Conservation (phyloP, 257 asterid genomes). For the Solanum appendiculatum region DNA sequence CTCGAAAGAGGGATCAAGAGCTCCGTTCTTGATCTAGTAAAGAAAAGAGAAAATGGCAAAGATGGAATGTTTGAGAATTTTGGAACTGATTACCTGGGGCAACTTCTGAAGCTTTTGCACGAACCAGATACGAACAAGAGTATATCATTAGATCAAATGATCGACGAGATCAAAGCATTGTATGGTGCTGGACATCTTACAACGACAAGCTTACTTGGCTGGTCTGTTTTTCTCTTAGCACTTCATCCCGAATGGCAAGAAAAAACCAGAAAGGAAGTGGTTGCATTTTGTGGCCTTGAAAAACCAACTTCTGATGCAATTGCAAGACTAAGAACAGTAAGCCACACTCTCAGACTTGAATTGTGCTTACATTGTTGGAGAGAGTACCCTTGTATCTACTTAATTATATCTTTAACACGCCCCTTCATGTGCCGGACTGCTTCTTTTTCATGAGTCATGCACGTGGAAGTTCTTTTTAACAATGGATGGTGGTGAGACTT, state of each 20-base stretch:
- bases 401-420: neutral
- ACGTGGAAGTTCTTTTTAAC: neutral
- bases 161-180: constrained; percentile 41
- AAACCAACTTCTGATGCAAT: constrained; percentile 42
- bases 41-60: constrained; percentile 20
- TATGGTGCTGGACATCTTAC: constrained; percentile 47
- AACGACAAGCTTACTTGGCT: constrained; percentile 32
- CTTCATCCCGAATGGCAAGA: constrained; percentile 49
- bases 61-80: constrained; percentile 6
- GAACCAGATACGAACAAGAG: constrained; percentile 26
- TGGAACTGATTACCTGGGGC: constrained; percentile 43
- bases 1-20: constrained; percentile 33
- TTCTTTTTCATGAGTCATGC: neutral
- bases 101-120: constrained; percentile 26
- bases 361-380: neutral
- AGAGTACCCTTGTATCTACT: neutral
- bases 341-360: neutral
- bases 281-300: constrained; percentile 12
- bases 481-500: no score
- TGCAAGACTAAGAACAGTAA: constrained; percentile 40
- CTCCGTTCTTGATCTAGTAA: constrained; percentile 34
- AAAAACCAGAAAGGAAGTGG: constrained; percentile 41
- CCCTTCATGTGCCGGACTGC: neutral
- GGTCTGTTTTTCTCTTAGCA: constrained; percentile 47
- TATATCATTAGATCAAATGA: constrained; percentile 30